phyloP scores from a whole-genome alignment of 108 stramenopile genomes.

The Chaetoceros muelleri region DNA sequence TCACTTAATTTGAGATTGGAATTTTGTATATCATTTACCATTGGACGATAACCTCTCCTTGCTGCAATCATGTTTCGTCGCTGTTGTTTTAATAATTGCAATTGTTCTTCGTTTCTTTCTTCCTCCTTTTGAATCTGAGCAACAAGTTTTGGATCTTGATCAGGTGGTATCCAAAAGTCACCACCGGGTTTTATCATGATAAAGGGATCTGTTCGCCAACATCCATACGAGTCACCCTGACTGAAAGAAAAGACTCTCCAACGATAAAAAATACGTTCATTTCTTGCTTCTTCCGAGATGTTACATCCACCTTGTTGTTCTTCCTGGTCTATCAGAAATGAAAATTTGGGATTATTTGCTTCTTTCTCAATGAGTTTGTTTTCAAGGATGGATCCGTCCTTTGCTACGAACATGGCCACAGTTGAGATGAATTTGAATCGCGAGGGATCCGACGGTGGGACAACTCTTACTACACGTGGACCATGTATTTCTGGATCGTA shows the following conservation, averaged over 20 bases:
- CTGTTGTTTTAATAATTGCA: slow-evolving; percentile 28
- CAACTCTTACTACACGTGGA: slow-evolving; percentile 32
- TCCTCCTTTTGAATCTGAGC: slow-evolving; percentile 25
- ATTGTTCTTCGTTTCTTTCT: slow-evolving; percentile 19
- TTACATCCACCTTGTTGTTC: slow-evolving; percentile 7
- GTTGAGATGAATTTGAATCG: slow-evolving; percentile 41
- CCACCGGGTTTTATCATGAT: slow-evolving; percentile 44
- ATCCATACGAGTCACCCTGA: slow-evolving; percentile 43
- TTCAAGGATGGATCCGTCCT: slow-evolving; percentile 39
- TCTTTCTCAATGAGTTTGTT: slow-evolving; percentile 32
- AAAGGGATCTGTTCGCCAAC: slow-evolving; percentile 61
- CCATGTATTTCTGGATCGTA: slow-evolving; percentile 35
- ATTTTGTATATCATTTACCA: slow-evolving; percentile 32
- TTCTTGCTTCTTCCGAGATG: slow-evolving; percentile 11
- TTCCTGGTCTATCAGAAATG: slow-evolving; percentile 20
- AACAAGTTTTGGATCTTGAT: slow-evolving; percentile 31
- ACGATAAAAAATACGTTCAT: slow-evolving; percentile 56
- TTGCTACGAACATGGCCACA: slow-evolving; percentile 53
- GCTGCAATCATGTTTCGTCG: too few species aligned
- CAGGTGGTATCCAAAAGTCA: slow-evolving; percentile 53
- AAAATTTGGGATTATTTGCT: slow-evolving; percentile 27
- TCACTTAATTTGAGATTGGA: slow-evolving; percentile 18
- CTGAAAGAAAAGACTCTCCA: slow-evolving; percentile 70
- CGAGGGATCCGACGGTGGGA: slow-evolving; percentile 30
- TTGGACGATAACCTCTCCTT: slow-evolving; percentile 2